Conservation (phyloP, 306 rosid genomes). For the Senna tora region DNA sequence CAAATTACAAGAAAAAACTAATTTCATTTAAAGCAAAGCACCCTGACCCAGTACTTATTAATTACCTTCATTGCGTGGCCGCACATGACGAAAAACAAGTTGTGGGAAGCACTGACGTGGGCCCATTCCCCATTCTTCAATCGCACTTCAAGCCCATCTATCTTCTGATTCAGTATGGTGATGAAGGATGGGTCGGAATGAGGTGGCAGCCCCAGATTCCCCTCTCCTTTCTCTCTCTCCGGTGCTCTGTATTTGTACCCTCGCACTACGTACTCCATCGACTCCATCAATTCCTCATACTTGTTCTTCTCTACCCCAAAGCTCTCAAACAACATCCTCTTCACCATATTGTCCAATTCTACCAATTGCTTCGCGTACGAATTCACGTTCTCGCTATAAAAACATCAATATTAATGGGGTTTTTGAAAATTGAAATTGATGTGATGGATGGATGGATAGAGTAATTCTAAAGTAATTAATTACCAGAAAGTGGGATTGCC, state of each 20-base stretch:
- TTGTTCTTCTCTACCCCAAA: slow-evolving; percentile 27
- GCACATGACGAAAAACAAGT: slow-evolving; percentile 36
- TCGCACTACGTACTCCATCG: slow-evolving; percentile 36
- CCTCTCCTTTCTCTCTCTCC: slow-evolving; percentile 14
- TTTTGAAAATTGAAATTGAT: too few relatives aligned
- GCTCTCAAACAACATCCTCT: slow-evolving; percentile 39
- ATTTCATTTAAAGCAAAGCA: too few relatives aligned
- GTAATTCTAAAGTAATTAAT: too few relatives aligned
- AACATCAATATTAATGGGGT: too few relatives aligned
- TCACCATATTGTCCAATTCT: slow-evolving; percentile 33
- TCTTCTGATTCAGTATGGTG: slow-evolving; percentile 36
- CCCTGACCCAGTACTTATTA: too few relatives aligned
- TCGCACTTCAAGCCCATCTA: slow-evolving; percentile 25
- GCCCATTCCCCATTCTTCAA: slow-evolving; percentile 38
- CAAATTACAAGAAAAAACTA: too few relatives aligned
- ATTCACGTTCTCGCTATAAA: slow-evolving; percentile 31
- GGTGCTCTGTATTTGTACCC: slow-evolving; percentile 36
- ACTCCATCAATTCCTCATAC: slow-evolving; percentile 7
- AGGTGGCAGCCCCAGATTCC: slow-evolving; percentile 28
- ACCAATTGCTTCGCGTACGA: slow-evolving; percentile 23
- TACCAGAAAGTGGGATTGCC: slow-evolving; percentile 40
- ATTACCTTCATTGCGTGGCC: slow-evolving; percentile 38
- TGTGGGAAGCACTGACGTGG: slow-evolving; percentile 31
- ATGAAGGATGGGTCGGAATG: slow-evolving; percentile 38
- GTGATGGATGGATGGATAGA: too few relatives aligned